Base-by-base conservation (phyloP, 169 alveolate species). In the Plasmodium vinckei region DNA sequence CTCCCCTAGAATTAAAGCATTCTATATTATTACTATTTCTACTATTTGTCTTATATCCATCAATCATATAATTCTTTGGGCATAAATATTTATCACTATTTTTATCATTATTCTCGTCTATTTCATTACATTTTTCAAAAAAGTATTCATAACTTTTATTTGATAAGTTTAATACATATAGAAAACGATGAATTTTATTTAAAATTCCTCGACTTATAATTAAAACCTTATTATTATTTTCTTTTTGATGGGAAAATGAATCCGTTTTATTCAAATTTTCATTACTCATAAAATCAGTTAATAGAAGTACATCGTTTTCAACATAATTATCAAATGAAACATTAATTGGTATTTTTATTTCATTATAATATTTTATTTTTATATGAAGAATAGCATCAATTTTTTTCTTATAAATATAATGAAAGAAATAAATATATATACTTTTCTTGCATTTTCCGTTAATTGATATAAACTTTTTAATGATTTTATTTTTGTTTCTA, bases 311-410 rank as follows among this genome's bases (percentile, higher is more conserved):
- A 27, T 67, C 47, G 42, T 39, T 75, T 15, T 79, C 64, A 0
- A 53, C 72, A 70, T 65, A 64, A 79, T 79, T 79, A 53, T 79
- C 89, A 71, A 79, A 79, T 7, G 27, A 39, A 79, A 79, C 56
- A 19, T 57, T 67, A 44, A 79, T 67, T 19, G 89, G 89, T 60
- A 79, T 67, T 23, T 25, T 67, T 53, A 79, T 79, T 33, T 79
- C 65, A 25, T 51, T 67, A 47, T 65, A 67, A 70, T 9, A 65
- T 10, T 67, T 65, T 67, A 82, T 82, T 70, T 59, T 82, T 25
- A 82, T 82, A 25, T 53, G 84, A 21, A 82, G 25, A 42, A 54
- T 27, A 23, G 90, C 69, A 9, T 82, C 84, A 59, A 67, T 33
- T 21, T 15, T 13, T 44, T 82, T 42, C 61, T 21, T 65, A 46